These are phyloP conservation scores for Dillenia turbinata DNA, from an alignment of 164 flowering plant genomes.

Conservation along the genomic window DNA sequence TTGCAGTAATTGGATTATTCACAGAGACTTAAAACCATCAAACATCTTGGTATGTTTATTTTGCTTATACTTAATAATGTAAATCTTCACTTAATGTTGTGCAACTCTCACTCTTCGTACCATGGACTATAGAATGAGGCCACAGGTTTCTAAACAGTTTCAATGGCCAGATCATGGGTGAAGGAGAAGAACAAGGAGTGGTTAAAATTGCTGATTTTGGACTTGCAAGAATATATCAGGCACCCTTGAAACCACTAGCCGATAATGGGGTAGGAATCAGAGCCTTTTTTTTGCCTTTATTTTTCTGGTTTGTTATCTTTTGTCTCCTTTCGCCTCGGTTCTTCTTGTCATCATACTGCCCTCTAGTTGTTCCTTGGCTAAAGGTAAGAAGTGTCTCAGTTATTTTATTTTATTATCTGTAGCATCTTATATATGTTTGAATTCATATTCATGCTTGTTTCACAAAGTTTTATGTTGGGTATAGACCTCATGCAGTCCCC, in stretches of 20 bases:
- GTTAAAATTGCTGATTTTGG: slow-evolving; percentile 99
- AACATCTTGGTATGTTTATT: slow-evolving; percentile 67
- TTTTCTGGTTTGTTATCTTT: not conserved
- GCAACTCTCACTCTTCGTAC: too few relatives aligned
- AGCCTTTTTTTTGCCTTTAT: not conserved
- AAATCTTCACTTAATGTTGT: too few relatives aligned
- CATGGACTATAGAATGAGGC: too few relatives aligned
- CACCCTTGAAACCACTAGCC: slow-evolving; percentile 78
- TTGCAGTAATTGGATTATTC: slow-evolving; percentile 96
- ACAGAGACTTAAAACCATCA: slow-evolving; percentile 96
- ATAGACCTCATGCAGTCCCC: too few relatives aligned
- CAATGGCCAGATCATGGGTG: slow-evolving; percentile 82
- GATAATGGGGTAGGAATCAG: slow-evolving; percentile 77
- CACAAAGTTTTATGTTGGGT: too few relatives aligned
- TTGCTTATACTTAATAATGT: too few relatives aligned
- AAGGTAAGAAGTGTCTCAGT: not conserved
- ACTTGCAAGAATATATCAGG: slow-evolving; percentile 94
- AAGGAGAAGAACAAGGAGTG: slow-evolving; percentile 95
- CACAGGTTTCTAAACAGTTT: not conserved
- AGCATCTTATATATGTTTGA: too few relatives aligned
- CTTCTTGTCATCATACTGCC: too few relatives aligned
- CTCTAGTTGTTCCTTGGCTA: too few relatives aligned
- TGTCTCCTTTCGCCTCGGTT: too few relatives aligned
- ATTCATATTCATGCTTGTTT: too few relatives aligned
- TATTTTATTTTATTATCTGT: not conserved